These are phyloP conservation scores for Apiotrichum akiyoshidainum DNA, from an alignment of 1,284 basidiomycete species.

Conservation along the genomic window DNA sequence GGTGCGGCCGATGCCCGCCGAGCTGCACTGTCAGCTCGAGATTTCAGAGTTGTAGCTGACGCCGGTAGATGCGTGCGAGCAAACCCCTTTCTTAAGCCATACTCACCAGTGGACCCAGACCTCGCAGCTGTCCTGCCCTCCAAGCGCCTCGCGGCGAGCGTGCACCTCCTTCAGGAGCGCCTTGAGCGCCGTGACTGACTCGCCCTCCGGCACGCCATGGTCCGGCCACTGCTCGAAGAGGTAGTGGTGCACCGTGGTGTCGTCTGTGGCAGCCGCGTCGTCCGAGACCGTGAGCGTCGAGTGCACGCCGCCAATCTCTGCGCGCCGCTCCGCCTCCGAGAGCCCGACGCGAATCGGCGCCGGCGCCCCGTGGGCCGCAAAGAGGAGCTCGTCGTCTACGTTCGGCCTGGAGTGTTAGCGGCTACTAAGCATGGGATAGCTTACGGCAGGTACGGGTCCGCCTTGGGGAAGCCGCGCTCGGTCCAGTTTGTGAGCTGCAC, in stretches of 20 bases:
- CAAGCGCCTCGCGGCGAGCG: conserved; percentile 19
- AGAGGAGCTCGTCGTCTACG: neutral
- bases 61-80: too few relatives aligned
- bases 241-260: conserved; percentile 36
- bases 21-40: conserved; percentile 23
- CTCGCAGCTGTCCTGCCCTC: conserved; percentile 29
- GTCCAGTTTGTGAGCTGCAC: conserved; percentile 46
- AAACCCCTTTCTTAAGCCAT: too few relatives aligned
- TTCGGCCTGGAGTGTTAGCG: neutral
- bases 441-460: conserved; percentile 42
- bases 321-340: neutral
- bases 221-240: conserved; percentile 47
- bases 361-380: neutral
- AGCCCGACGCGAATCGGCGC: conserved; percentile 1
- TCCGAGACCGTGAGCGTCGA: conserved; percentile 9
- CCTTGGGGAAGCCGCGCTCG: conserved; percentile 39
- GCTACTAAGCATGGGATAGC: neutral
- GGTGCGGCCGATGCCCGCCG: conserved; percentile 46
- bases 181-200: conserved; percentile 27
- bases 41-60: neutral
- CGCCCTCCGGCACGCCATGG: conserved; percentile 41
- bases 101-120: conserved; percentile 50
- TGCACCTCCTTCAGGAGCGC: conserved; percentile 28
- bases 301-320: conserved; percentile 16
- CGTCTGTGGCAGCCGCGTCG: conserved; percentile 1